phyloP scores from a whole-genome alignment of 345 rosid genomes.

The Raphanus sativus region DNA sequence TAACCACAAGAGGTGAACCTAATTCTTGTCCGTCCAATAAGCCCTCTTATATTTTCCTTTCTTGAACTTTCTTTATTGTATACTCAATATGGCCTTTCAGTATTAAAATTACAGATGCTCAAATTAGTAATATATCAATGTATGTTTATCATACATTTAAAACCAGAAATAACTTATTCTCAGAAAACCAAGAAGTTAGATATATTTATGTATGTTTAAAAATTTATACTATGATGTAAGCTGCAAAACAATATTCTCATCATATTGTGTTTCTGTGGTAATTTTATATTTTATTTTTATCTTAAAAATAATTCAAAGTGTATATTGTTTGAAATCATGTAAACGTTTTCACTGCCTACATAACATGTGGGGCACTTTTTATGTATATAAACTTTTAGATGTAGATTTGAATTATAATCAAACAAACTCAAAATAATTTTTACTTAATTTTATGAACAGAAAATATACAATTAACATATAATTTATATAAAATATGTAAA shows the following conservation, averaged over 20 bases:
- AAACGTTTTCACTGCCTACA: background rate
- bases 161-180: background rate
- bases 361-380: background rate
- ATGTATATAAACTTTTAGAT: background rate
- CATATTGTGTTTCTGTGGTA: background rate
- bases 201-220: background rate
- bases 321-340: background rate
- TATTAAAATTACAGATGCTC: background rate
- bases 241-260: background rate
- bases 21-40: too few relatives aligned
- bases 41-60: too few relatives aligned
- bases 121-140: background rate
- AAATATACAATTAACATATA: background rate
- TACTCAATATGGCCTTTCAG: background rate
- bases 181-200: background rate
- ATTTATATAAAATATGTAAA: background rate
- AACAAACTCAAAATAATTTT: background rate
- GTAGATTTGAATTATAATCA: background rate
- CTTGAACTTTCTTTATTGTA: background rate
- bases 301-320: background rate
- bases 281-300: background rate
- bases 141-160: background rate
- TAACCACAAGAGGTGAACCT: too few relatives aligned
- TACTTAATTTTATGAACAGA: background rate
- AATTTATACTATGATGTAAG: background rate